Evolutionary conservation across 148 eudicot genomes (phyloP), one percentile per base, ranked within the genome.

Genomic region (Rhododendron simsii): DNA sequence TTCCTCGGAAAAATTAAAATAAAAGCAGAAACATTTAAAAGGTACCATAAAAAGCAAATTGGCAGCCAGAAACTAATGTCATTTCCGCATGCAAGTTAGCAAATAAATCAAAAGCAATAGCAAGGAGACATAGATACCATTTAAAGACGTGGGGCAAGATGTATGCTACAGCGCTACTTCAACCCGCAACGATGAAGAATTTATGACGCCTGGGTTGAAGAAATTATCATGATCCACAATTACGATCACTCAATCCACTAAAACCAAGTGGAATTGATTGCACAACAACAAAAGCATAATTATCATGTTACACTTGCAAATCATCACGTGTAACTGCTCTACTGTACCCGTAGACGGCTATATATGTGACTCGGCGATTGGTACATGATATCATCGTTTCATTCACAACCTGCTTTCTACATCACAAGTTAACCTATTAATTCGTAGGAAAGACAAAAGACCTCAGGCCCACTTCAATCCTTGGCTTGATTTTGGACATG

Each of bases 211-310:
- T 37, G 23, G 45, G 50, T 57, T 59, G 48, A 57, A 63, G 11
- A 39, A 82, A 63, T 63, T 35, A 82, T 82, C 16, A 11, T 45
- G 44, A 57, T 82, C 84, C 61, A 33, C 0, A 57, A 44, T 10
- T 82, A 82, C 76, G 5, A 39, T 18, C 33, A 37, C 48, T 33
- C 13, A 13, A 33, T 35, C 81, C 81, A 79, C 57, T 61, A 47
- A 82, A 39, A 61, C 33, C 84, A 82, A 61, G 75, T 78, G 81
- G 81, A 44, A 21, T 78, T 78, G n/a, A 44, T 78, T 78, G 48
- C 80, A 15, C 23, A 28, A 76, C 13, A 2, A 3, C 20, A 15
- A 20, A 48, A 76, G 41, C 3, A 5, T 12, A 47, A 78, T 39
- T 51, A 78, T n/a, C 55, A 44, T 11, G 48, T 78, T 44, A 30